These are phyloP conservation scores for Glycine soja DNA, from an alignment of 306 rosid genomes.

Conservation along the genomic window DNA sequence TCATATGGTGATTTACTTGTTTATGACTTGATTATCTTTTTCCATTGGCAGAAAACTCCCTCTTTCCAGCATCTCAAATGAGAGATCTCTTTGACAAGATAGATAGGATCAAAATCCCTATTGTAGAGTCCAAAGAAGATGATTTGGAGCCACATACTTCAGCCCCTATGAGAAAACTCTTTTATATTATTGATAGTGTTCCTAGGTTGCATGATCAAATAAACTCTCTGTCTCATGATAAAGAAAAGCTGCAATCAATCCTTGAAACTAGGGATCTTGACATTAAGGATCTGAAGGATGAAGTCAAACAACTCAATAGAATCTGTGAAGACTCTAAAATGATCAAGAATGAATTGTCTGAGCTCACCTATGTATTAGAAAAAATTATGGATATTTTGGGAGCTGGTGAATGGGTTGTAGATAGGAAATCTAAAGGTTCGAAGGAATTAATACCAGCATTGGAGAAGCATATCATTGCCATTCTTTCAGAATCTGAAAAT, in stretches of 20 bases:
- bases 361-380: conserved; percentile 60
- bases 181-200: conserved; percentile 64
- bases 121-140: conserved; percentile 57
- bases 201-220: conserved; percentile 60
- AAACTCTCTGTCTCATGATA: conserved; percentile 62
- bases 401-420: conserved; percentile 60
- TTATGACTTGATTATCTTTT: conserved; percentile 50
- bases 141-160: conserved; percentile 56
- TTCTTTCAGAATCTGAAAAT: conserved; percentile 71
- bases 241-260: conserved; percentile 68
- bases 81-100: conserved; percentile 69
- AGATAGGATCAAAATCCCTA: conserved; percentile 55
- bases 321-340: conserved; percentile 64
- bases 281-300: conserved; percentile 71
- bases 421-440: conserved; percentile 58
- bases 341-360: conserved; percentile 70
- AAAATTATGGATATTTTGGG: conserved; percentile 65
- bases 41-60: conserved; percentile 63
- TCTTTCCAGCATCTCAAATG: conserved; percentile 73
- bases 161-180: conserved; percentile 71
- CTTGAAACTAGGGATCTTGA: conserved; percentile 61
- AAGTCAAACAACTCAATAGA: conserved; percentile 55
- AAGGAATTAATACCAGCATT: conserved; percentile 64
- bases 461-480: conserved; percentile 66
- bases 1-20: conserved; percentile 20